A percentile compares a stretch with the other conserved stretches of the same genome.
These are phyloP conservation scores for Candida orba DNA, from an alignment of 805 yeast species.

Conservation along the genomic window DNA sequence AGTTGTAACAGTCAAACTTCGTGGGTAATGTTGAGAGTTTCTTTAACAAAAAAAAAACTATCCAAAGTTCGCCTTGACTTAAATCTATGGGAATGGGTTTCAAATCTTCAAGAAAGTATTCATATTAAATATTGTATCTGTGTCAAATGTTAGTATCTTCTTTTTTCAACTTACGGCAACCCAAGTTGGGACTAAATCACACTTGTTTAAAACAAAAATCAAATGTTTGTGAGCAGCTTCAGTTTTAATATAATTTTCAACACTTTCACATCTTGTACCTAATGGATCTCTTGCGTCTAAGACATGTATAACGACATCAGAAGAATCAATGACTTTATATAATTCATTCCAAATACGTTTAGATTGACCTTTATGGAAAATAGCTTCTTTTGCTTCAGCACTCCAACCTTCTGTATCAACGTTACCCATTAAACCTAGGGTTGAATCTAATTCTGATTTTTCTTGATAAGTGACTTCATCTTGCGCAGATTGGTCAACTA, in stretches of 20 bases:
- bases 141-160: conserved; percentile 8
- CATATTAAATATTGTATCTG: neutral
- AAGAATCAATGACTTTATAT: conserved; percentile 93
- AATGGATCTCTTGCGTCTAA: conserved; percentile 82
- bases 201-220: conserved; percentile 89
- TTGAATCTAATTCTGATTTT: conserved; percentile 65
- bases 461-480: conserved; percentile 62
- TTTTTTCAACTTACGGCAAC: conserved; percentile 79
- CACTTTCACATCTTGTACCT: conserved; percentile 91
- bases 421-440: conserved; percentile 73
- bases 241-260: conserved; percentile 84
- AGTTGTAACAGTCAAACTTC: conserved; percentile 90
- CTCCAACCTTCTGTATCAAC: conserved; percentile 71
- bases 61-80: conserved; percentile 64
- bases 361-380: conserved; percentile 94
- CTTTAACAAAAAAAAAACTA: conserved; percentile 13
- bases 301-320: conserved; percentile 62
- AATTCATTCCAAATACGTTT: conserved; percentile 98
- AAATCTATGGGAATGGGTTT: conserved; percentile 58
- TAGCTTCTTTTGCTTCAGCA: conserved; percentile 89
- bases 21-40: conserved; percentile 24
- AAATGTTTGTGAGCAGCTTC: conserved; percentile 97
- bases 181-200: conserved; percentile 98
- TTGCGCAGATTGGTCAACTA: conserved; percentile 50
- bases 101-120: neutral